Evolutionary conservation across 352 stramenopile species (phyloP), one percentile per base, ranked within the genome.

Genomic region (Phytophthora lateralis): DNA sequence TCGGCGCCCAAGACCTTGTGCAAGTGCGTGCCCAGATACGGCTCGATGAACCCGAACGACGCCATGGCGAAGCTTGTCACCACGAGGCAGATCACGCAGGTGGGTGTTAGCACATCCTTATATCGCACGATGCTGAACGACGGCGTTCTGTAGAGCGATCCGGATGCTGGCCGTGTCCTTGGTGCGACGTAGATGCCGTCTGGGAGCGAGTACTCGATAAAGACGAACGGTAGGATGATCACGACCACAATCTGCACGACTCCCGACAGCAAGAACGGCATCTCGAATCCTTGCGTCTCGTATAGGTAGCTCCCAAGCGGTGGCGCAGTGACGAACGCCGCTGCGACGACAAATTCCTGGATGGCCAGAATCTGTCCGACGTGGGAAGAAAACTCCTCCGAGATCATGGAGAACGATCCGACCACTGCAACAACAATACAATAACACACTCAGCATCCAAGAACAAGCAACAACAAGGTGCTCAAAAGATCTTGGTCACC

Each of bases 11-110:
- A 65, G 30, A 83, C 71, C 24, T 69, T 75, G 57, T 89, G 66
- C 30, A 91, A 54, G 50, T 91, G 82, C 6, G 73, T 70, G 34
- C 82, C 80, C 26, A 91, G 58, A 41, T 84, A 82, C 32, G 80
- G 82, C 24, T 91, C 82, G 32, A 91, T 87, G 54, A 91, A 86
- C 6, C 82, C 82, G 48, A 91, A 90, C 15, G 78, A 82, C 21
- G 74, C 74, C 82, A 91, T 91, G 14, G 76, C 66, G 42, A 89
- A 83, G 6, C 69, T 60, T 7, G 82, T 89, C 17, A 83, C 46
- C 2, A 60, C 20, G 20, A 91, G 71, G 18, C 76, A 88, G 34
- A 84, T 46, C 5, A 69, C 39, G 27, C 80, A 88, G 4, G 76
- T 87, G 11, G 76, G 76, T 11, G 79, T 88, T 37, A 91, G 69